Conservation (phyloP, 208 protist species). For the Crithidia bombi region DNA sequence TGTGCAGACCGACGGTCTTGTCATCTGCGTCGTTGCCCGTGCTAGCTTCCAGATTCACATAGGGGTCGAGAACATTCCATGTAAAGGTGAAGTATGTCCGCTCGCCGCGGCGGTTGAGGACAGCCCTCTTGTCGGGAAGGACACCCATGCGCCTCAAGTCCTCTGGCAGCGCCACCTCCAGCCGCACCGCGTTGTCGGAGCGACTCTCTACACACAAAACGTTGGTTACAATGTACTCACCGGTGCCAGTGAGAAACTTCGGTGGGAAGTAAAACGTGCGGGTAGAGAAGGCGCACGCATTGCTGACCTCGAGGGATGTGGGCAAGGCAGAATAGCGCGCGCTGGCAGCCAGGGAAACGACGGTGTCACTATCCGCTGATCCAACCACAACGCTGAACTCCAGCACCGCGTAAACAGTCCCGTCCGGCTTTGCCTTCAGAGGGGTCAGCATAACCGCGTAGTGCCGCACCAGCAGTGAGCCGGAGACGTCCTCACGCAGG, state of each 20-base stretch:
- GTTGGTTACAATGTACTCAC: constrained; percentile 71
- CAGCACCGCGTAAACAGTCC: constrained; percentile 42
- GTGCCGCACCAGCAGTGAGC: constrained; percentile 33
- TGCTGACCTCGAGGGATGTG: constrained; percentile 12
- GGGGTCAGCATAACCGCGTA: constrained; percentile 36
- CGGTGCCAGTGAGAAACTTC: constrained; percentile 46
- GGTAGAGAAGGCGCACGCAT: constrained; percentile 44
- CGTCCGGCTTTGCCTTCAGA: constrained; percentile 20
- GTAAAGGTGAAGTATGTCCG: constrained; percentile 50
- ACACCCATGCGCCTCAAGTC: constrained; percentile 28
- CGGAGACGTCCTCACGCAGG: constrained; percentile 10
- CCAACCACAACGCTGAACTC: constrained; percentile 45
- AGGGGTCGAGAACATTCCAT: constrained; percentile 58
- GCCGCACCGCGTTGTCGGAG: constrained; percentile 34
- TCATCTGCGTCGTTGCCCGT: constrained; percentile 19
- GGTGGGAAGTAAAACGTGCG: constrained; percentile 59
- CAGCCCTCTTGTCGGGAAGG: constrained; percentile 21
- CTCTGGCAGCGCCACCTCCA: constrained; percentile 51
- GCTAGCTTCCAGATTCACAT: constrained; percentile 22
- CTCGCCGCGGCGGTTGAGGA: constrained; percentile 28
- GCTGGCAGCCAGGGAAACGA: constrained; percentile 16
- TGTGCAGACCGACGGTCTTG: constrained; percentile 32
- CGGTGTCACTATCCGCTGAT: constrained; percentile 19
- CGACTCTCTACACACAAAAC: constrained; percentile 62
- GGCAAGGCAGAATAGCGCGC: constrained; percentile 16